A percentile compares a stretch with the other conserved stretches of the same genome.
These are phyloP conservation scores for Fraxinus anomala DNA, from an alignment of 257 asterid genomes.

Conservation along the genomic window DNA sequence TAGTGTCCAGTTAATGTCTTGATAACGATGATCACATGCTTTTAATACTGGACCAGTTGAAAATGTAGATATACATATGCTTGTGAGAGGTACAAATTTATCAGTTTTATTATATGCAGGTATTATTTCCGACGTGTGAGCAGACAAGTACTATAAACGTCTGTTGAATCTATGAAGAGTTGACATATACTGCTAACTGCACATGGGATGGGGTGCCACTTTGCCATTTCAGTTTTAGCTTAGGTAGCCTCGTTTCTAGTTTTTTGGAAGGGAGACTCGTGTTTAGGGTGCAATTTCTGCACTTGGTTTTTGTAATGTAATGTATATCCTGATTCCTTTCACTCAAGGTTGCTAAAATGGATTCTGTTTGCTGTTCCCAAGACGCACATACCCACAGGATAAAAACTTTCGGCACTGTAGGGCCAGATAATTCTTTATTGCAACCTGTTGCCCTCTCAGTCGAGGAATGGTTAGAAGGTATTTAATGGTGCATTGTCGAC, in stretches of 20 bases:
- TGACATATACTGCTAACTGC: background rate
- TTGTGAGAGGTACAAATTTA: background rate
- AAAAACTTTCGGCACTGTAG: too few species aligned
- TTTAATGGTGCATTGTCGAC: too few species aligned
- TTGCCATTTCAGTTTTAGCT: background rate
- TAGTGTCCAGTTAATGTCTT: background rate
- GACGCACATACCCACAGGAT: background rate
- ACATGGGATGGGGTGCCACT: background rate
- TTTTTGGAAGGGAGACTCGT: background rate
- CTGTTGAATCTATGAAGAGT: background rate
- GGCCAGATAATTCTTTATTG: too few species aligned
- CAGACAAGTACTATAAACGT: background rate
- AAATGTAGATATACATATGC: background rate
- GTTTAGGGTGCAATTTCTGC: background rate
- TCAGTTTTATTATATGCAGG: constrained; percentile 45
- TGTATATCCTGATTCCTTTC: background rate
- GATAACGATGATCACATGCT: background rate
- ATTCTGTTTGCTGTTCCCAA: background rate
- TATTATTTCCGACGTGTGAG: constrained; percentile 64
- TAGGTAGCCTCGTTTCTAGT: background rate
- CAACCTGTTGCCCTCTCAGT: too few species aligned
- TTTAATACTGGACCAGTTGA: constrained; percentile 10
- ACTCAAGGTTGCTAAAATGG: background rate
- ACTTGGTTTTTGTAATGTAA: background rate
- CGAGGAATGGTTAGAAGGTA: too few species aligned